Percentiles rank a stretch among this genome's conserved stretches.
phyloP scores from a whole-genome alignment of 2,329 filamentous ascomycete species.

The Fusarium sublunatum region DNA sequence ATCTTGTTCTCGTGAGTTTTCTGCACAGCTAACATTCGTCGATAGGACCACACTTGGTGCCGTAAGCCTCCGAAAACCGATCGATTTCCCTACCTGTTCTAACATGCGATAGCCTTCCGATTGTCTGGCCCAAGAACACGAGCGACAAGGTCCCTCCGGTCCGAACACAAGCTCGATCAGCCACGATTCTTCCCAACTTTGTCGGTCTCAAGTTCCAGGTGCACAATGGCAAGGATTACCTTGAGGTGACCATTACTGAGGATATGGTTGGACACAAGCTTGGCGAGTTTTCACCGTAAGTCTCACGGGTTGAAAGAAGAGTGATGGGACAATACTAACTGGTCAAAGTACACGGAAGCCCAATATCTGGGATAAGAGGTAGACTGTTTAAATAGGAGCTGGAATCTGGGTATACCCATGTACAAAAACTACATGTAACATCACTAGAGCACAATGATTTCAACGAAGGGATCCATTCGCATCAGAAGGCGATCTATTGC shows the following conservation, averaged over 20 bases:
- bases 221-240: conserved; percentile 90
- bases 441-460: conserved; percentile 36
- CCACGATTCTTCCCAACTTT: conserved; percentile 92
- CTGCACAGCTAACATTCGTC: conserved; percentile 36
- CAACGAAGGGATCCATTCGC: conserved; percentile 21
- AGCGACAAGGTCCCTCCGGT: conserved; percentile 78
- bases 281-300: conserved; percentile 90
- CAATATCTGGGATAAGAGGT: conserved; percentile 63
- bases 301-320: conserved; percentile 40
- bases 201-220: conserved; percentile 90
- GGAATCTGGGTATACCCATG: conserved; percentile 41
- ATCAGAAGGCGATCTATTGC: conserved; percentile 36
- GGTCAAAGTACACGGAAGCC: conserved; percentile 65
- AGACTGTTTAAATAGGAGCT: conserved; percentile 33
- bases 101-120: conserved; percentile 65
- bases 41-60: conserved; percentile 64
- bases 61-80: conserved; percentile 54
- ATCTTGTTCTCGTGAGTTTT: not conserved
- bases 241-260: conserved; percentile 85
- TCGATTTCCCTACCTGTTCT: conserved; percentile 40
- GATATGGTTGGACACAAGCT: conserved; percentile 97
- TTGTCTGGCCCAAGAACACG: conserved; percentile 66
- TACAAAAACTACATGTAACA: conserved; percentile 50
- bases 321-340: conserved; percentile 7
- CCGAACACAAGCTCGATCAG: conserved; percentile 85